Evolutionary conservation across 1,284 basidiomycete species (phyloP), one percentile per base, ranked within the genome.

Genomic region (Trametes polyzona): DNA sequence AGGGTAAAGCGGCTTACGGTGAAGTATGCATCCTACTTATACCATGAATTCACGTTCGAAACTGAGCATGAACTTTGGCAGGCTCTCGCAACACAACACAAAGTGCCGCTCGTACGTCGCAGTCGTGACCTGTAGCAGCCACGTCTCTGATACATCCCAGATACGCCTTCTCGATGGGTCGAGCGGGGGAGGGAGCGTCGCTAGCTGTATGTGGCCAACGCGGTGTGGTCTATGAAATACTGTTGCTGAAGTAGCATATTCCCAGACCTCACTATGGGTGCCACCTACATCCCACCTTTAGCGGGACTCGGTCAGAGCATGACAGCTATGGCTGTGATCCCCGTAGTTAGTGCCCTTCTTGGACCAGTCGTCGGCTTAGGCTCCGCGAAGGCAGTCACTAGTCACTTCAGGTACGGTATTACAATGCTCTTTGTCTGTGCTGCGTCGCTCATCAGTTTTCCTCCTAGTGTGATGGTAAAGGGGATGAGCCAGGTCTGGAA

Each of bases 141-240:
- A 42, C 35, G 11, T 12, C 35, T 24, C 2, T 23, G 10, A 39
- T 12, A 27, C n/a, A 0, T 35, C 11, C n/a, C 36, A 78, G 76
- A 71, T 78, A 48, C 71, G 76, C 16, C 68, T 78, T 1, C 65
- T 78, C 17, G 76, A 78, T 61, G 77, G 76, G 17, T 78, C 77
- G 11, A 78, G 77, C 49, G 77, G 77, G 47, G 77, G 77, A 26
- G 77, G 76, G 46, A 77, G 76, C 50, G 77, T 78, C 3, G 73
- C 74, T 14, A 71, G 71, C 10, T 78, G 76, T 77, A 51, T 19
- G 72, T 57, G 4, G n/a, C n/a, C 2, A 2, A 2, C 19, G 17
- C 33, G n/a, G 26, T 27, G n/a, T 10, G 16, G 16, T 11, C 7
- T 44, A 23, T 27, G 4, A 16, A 24, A 2, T 14, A 12, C 9